Conservation (phyloP, 192 early-diverging fungal species). For the Tieghemiomyces parasiticus region DNA sequence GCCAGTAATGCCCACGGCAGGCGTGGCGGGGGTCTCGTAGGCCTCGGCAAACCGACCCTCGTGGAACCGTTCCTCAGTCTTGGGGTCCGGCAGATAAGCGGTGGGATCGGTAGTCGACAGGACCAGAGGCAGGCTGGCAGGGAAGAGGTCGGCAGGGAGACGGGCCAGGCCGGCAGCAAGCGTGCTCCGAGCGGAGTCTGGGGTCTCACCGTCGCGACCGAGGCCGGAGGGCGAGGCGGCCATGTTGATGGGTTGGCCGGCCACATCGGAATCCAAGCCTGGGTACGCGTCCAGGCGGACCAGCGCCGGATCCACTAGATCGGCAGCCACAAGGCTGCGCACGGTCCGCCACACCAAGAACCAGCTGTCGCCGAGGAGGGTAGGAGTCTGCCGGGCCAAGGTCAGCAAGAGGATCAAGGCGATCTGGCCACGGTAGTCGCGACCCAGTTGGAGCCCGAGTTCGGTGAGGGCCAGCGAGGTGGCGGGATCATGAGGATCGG, state of each 20-base stretch:
- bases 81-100: constrained; percentile 4
- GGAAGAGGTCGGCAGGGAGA: not conserved
- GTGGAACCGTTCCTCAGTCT: not conserved
- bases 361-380: constrained; percentile 53
- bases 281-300: constrained; percentile 12
- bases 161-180: not conserved
- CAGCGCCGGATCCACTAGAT: constrained; percentile 17
- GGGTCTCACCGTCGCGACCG: constrained; percentile 10
- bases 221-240: constrained; percentile 19
- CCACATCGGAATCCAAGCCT: constrained; percentile 19
- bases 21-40: constrained; percentile 14
- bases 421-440: constrained; percentile 77
- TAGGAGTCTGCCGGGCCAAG: constrained; percentile 29
- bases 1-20: constrained; percentile 19
- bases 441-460: constrained; percentile 70
- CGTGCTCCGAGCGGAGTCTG: not conserved
- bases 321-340: constrained; percentile 19
- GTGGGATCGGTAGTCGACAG: not conserved
- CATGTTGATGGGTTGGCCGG: no score
- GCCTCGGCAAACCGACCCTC: not conserved
- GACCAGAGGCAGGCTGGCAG: not conserved
- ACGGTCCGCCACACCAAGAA: constrained; percentile 56
- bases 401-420: constrained; percentile 78
- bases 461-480: constrained; percentile 43
- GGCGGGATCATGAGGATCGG: constrained; percentile 1